A percentile compares a stretch with the other conserved stretches of the same genome.
These are phyloP conservation scores for Phylloporus sp. DNA, from an alignment of 768 basidiomycete genomes.

Conservation along the genomic window DNA sequence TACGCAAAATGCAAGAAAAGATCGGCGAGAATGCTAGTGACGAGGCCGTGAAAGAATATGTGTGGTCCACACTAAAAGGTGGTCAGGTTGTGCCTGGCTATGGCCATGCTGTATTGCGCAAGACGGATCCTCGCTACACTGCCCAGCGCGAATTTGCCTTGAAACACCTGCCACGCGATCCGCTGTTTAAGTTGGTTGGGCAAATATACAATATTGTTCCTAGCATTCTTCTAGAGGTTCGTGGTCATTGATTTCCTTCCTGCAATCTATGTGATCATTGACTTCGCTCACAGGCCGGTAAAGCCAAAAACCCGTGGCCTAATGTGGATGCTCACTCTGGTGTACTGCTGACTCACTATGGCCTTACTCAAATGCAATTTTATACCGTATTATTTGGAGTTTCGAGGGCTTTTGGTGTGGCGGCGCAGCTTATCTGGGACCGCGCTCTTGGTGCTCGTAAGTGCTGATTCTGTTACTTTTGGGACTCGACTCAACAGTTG, in stretches of 20 bases:
- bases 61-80: slow-evolving; percentile 89
- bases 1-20: slow-evolving; percentile 86
- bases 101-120: slow-evolving; percentile 80
- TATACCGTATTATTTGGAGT: slow-evolving; percentile 98
- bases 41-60: slow-evolving; percentile 86
- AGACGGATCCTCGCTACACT: slow-evolving; percentile 89
- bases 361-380: slow-evolving; percentile 86
- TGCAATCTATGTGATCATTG: background rate
- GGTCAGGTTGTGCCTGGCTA: slow-evolving; percentile 95
- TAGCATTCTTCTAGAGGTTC: slow-evolving; percentile 78
- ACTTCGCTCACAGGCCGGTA: slow-evolving; percentile 56
- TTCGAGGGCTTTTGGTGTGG: slow-evolving; percentile 88
- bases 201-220: slow-evolving; percentile 88
- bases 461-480: slow-evolving; percentile 27
- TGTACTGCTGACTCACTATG: slow-evolving; percentile 80
- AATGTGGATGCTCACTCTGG: slow-evolving; percentile 98
- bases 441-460: slow-evolving; percentile 86
- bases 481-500: background rate
- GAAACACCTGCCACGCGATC: slow-evolving; percentile 80
- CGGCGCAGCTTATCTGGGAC: slow-evolving; percentile 89
- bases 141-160: slow-evolving; percentile 88
- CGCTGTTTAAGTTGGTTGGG: slow-evolving; percentile 90
- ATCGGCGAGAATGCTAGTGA: slow-evolving; percentile 84
- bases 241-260: background rate
- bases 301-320: slow-evolving; percentile 93